phyloP scores from a whole-genome alignment of 2,329 filamentous ascomycete species.

The Coniochaeta prunicola region DNA sequence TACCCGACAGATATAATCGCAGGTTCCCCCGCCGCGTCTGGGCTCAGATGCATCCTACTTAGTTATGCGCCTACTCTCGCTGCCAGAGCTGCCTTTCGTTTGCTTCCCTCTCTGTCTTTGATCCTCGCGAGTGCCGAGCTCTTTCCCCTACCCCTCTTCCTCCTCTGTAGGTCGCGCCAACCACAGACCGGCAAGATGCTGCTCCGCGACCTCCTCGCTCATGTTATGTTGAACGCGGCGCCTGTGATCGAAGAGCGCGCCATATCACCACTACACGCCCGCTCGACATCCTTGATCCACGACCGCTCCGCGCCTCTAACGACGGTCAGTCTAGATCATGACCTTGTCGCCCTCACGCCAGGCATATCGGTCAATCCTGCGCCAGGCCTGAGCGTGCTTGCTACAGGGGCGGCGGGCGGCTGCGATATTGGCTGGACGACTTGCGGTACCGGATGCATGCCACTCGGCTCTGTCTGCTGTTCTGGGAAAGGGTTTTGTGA shows the following conservation, averaged over 20 bases:
- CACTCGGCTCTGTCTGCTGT: constrained; percentile 21
- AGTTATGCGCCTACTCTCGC: neutral
- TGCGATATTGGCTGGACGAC: constrained; percentile 14
- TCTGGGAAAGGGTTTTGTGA: constrained; percentile 21
- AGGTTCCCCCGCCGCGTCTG: neutral
- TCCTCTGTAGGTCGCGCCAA: neutral
- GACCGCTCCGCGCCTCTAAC: neutral
- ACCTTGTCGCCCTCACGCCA: neutral
- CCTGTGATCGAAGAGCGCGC: neutral
- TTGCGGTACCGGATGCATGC: constrained; percentile 23
- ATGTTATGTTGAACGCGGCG: neutral
- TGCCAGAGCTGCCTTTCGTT: neutral
- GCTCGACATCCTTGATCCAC: neutral
- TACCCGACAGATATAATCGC: neutral
- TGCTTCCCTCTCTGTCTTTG: neutral
- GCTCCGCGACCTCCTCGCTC: neutral
- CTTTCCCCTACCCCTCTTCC: too few relatives aligned
- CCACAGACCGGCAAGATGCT: neutral
- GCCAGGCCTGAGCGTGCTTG: neutral
- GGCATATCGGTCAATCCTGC: neutral
- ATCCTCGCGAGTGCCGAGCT: neutral
- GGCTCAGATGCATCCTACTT: neutral
- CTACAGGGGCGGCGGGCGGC: neutral
- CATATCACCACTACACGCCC: neutral
- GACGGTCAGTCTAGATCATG: neutral